Percentiles rank a stretch among this genome's conserved stretches.
Conservation (phyloP, 108 stramenopile genomes). For the Poteriospumella lacustris region DNA sequence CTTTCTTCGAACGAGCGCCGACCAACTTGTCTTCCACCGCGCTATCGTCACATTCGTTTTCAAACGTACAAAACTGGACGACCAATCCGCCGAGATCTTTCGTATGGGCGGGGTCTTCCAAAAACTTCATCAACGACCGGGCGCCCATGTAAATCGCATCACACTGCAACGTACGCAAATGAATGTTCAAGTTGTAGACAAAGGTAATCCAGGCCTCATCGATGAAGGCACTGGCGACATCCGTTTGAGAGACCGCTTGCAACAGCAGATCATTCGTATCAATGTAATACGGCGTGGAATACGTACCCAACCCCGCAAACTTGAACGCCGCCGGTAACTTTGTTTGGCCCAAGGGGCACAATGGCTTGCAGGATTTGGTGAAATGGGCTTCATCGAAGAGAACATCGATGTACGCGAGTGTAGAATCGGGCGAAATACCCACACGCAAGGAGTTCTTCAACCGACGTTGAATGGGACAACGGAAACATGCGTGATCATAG, state of each 20-base stretch:
- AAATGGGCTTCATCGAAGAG: conserved; percentile 21
- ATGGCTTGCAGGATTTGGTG: not conserved
- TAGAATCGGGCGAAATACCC: conserved; percentile 23
- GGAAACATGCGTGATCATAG: conserved; percentile 14
- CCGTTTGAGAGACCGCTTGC: conserved; percentile 24
- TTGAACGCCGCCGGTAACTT: not conserved
- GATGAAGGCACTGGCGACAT: conserved; percentile 14
- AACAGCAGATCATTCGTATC: conserved; percentile 25
- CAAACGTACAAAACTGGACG: conserved; percentile 16
- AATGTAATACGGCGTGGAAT: not conserved
- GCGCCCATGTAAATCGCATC: not conserved
- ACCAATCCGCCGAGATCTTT: not conserved
- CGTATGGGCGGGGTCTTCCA: not conserved
- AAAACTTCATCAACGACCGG: not conserved
- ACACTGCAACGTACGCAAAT: not conserved
- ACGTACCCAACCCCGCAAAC: conserved; percentile 1
- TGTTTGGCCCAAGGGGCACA: conserved; percentile 13
- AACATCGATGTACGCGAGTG: conserved; percentile 20
- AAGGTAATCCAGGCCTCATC: conserved; percentile 28
- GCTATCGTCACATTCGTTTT: not conserved
- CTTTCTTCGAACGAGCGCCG: too few species aligned
- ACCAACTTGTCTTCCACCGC: too few species aligned
- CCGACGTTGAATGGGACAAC: not conserved
- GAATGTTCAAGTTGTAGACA: not conserved
- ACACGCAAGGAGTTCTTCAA: not conserved